Conservation (phyloP, 306 rosid genomes). For the Cotoneaster glaucophyllus region DNA sequence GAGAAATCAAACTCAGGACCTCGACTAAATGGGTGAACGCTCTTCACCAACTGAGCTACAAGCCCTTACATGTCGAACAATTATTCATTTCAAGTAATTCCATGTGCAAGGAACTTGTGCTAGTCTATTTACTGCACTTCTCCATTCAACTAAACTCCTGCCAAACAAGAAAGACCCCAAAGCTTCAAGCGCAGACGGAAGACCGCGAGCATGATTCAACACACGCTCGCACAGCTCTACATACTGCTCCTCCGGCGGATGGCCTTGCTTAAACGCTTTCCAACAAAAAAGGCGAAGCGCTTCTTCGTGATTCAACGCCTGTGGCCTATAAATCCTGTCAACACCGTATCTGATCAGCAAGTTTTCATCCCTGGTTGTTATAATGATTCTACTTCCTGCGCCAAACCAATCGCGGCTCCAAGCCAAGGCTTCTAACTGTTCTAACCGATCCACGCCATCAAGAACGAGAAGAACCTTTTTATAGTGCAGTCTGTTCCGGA, state of each 20-base stretch:
- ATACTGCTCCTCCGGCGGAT: neutral
- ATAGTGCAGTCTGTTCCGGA: neutral
- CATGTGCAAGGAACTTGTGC: neutral
- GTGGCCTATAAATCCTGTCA: neutral
- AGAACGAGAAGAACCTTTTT: neutral
- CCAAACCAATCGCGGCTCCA: neutral
- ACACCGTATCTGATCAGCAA: neutral
- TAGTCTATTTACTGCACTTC: neutral
- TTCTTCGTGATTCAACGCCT: neutral
- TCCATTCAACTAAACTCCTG: neutral
- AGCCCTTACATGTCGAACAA: too few species aligned
- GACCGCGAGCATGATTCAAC: neutral
- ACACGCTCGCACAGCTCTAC: neutral
- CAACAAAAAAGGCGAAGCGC: constrained; percentile 6
- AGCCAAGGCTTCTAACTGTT: neutral
- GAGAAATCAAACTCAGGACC: too few species aligned
- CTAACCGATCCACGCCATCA: neutral
- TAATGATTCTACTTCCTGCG: constrained; percentile 3
- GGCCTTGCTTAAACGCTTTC: constrained; percentile 5
- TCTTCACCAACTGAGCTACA: too few species aligned
- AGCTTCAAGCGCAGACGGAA: constrained; percentile 1
- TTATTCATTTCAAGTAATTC: neutral
- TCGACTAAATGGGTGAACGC: too few species aligned
- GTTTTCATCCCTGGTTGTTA: constrained; percentile 2
- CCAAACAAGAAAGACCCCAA: neutral